Evolutionary conservation across 345 rosid genomes (phyloP), one percentile per base, ranked within the genome.

Genomic region (Abelmoschus esculentus): DNA sequence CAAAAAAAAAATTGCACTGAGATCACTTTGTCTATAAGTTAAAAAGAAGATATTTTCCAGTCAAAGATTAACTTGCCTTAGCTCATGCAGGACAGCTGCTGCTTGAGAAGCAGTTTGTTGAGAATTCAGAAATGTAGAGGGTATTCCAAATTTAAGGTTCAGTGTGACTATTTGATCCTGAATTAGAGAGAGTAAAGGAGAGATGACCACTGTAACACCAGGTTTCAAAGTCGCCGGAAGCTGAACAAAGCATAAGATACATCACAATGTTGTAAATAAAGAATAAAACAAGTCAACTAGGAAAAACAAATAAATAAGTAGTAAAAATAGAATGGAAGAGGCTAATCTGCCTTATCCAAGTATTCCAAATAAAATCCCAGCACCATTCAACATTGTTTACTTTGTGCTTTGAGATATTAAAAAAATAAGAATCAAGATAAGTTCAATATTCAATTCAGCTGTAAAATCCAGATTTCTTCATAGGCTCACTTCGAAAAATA

Each of bases 141-240:
- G 92, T 82, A 91, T 84, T 64, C 96, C 88, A 54, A 81, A 89
- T 82, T 89, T 91, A 62, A 86, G 84, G 81, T 85, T 93, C 62
- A 81, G 82, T 0, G 96, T 86, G 75, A 93, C 53, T 74, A 93
- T 89, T 80, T 88, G 98, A 80, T 93, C 98, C 74, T 93, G 97
- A 71, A 93, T 91, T 67, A 91, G 92, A 63, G 96, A 91, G 22
- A 89, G 90, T 26, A 91, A 62, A 52, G 91, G 98, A 75, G 95
- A 88, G 73, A 93, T 74, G 67, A 93, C 96, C 80, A 89, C 86
- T 52, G 95, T 91, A 61, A 93, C 95, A 38, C 98, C 93, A 11
- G 86, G 85, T 77, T 88, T 89, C 59, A 93, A 84, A 68, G 90
- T 86, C 17, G 97, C 96, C 65, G 97, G 90, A 61, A 89, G 97